Conservation (phyloP, 306 rosid genomes). For the Abrus pulchellus region DNA sequence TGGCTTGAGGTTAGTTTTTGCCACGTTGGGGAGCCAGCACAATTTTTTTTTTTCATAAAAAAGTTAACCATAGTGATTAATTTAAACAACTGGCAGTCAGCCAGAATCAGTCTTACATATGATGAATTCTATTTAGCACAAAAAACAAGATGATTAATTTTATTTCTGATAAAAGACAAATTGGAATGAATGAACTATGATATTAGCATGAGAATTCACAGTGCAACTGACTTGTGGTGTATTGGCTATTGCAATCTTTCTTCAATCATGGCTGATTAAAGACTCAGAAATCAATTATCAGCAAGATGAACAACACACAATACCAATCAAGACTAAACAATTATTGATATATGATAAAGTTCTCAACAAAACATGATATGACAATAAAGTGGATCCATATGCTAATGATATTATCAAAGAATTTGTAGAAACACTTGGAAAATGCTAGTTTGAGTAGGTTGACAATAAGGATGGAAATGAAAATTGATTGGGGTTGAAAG, state of each 20-base stretch:
- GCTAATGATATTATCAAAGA: constrained; percentile 22
- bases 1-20: constrained; percentile 12
- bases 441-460: constrained; percentile 23
- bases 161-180: background rate
- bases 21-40: constrained; percentile 10
- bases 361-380: constrained; percentile 31
- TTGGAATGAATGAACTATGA: constrained; percentile 3
- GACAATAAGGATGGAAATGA: constrained; percentile 20
- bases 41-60: constrained; percentile 19
- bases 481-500: constrained; percentile 25
- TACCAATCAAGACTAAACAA: constrained; percentile 33
- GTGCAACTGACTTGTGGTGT: constrained; percentile 33
- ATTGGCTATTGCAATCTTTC: constrained; percentile 18
- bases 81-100: constrained; percentile 12
- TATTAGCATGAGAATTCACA: constrained; percentile 26
- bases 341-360: constrained; percentile 13
- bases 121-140: background rate
- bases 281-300: constrained; percentile 41
- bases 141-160: constrained; percentile 1
- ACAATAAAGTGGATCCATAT: constrained; percentile 22
- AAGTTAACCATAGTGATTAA: background rate
- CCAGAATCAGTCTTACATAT: constrained; percentile 1
- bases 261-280: constrained; percentile 14
- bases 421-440: constrained; percentile 26
- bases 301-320: constrained; percentile 26